Base-by-base conservation (phyloP, 345 rosid genomes). In the Kernera saxatilis region DNA sequence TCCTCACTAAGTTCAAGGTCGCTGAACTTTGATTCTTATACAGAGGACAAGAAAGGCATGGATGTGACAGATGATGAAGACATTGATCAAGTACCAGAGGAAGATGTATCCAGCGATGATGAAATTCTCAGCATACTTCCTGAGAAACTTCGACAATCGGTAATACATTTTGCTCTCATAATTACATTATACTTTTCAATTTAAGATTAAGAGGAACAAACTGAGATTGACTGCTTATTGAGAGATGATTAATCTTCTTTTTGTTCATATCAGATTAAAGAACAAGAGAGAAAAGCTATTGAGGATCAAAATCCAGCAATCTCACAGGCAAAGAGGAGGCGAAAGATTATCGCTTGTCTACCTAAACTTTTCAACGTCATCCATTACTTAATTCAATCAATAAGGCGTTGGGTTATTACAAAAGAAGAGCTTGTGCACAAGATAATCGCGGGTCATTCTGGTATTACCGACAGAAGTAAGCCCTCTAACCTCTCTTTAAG, bases 251-350 rank as follows among this genome's bases (percentile, higher is more conserved):
- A 5, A 40, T 46, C 33, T 72, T 17, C 3, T 32, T 32, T 22
- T n/a, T 22, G 32, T 5, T 44, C 23, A 53, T 43, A 82, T 66
- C 84, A 93, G 98, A 84, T 93, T 58, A 81, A 74, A 69, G 92
- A 88, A 74, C 90, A 87, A 65, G 96, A 90, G 80, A 83, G 36
- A 78, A 84, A 80, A 71, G 81, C 85, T 1, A 78, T 77, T 39
- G 91, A 84, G 76, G 93, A 90, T 45, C 76, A 45, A 44, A 87
- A 88, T 79, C 97, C 96, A 49, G 92, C 92, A 33, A 88, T 93
- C 78, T 90, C 96, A 37, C 82, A 65, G 51, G 98, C 97, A 43
- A 88, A 88, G 83, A 82, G 87, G 64, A 82, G 92, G 69, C 65
- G 63, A 10, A 82, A 83, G 74, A 84, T 84, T 83, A 90, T 93